Evolutionary conservation across 257 asterid genomes (phyloP).

Genomic region (Nicotiana tomentosiformis): DNA sequence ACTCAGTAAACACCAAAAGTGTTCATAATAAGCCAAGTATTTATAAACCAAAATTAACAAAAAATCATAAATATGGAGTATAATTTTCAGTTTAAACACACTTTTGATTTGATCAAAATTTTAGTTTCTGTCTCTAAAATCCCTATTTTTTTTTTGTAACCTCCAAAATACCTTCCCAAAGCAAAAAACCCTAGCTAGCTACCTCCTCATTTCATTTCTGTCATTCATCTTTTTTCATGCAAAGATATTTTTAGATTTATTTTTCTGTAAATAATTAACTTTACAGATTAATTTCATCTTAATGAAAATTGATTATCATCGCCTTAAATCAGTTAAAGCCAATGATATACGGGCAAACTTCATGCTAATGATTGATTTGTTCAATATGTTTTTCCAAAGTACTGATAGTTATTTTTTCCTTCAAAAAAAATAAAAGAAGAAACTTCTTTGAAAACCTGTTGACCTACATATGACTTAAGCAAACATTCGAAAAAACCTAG

Average conservation of each 20-base stretch:
- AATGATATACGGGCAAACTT: background rate
- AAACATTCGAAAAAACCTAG: background rate
- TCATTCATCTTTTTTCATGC: background rate
- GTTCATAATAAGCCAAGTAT: no score
- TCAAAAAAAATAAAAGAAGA: background rate
- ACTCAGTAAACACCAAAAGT: background rate
- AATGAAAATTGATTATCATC: background rate
- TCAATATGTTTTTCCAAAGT: background rate
- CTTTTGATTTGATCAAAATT: background rate
- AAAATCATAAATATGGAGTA: no score
- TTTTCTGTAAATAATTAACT: background rate
- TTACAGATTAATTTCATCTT: no score
- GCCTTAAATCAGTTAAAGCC: background rate
- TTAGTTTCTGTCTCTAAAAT: background rate
- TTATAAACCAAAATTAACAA: no score
- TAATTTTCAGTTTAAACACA: background rate
- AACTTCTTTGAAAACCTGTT: background rate
- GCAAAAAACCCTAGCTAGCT: background rate
- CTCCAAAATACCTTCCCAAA: background rate
- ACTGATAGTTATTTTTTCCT: background rate
- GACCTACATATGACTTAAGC: background rate
- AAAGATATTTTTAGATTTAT: no score
- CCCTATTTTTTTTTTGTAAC: background rate
- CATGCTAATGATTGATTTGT: background rate
- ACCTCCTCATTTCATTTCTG: background rate